Percentiles rank a stretch among this genome's conserved stretches.
phyloP scores from a whole-genome alignment of 176 grass and related monocot genomes.

The Oryza glaberrima region DNA sequence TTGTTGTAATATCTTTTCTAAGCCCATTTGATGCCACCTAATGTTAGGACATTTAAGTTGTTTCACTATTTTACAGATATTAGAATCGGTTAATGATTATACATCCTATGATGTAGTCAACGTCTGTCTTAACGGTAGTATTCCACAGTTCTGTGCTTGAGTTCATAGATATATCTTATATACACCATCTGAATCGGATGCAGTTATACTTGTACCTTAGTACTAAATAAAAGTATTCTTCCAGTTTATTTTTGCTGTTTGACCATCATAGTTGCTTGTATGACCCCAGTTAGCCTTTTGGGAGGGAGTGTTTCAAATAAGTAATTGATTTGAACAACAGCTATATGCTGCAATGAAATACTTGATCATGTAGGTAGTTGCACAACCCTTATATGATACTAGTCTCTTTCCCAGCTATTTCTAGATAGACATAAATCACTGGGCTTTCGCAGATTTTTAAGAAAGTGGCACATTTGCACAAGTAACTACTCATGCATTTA shows the following conservation, averaged over 20 bases:
- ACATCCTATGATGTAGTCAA: neutral
- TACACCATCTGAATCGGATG: conserved; percentile 12
- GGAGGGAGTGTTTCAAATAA: neutral
- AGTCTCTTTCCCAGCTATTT: neutral
- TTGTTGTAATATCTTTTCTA: neutral
- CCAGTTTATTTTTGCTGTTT: neutral
- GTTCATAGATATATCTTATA: neutral
- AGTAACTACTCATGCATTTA: neutral
- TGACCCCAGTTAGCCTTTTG: neutral
- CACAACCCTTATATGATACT: neutral
- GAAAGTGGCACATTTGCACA: neutral
- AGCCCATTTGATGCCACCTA: neutral
- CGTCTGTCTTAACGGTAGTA: conserved; percentile 6
- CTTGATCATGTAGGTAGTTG: neutral
- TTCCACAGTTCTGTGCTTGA: neutral
- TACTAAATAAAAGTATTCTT: conserved; percentile 9
- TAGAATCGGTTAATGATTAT: neutral
- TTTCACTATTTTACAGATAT: neutral
- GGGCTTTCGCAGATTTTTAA: neutral
- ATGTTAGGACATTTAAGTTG: neutral
- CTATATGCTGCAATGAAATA: conserved; percentile 13
- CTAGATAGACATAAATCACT: neutral
- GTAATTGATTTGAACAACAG: neutral
- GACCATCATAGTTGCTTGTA: neutral
- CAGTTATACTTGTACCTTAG: neutral